phyloP scores from a whole-genome alignment of 495 filamentous ascomycete genomes.

The Podospora pseudoanserina region DNA sequence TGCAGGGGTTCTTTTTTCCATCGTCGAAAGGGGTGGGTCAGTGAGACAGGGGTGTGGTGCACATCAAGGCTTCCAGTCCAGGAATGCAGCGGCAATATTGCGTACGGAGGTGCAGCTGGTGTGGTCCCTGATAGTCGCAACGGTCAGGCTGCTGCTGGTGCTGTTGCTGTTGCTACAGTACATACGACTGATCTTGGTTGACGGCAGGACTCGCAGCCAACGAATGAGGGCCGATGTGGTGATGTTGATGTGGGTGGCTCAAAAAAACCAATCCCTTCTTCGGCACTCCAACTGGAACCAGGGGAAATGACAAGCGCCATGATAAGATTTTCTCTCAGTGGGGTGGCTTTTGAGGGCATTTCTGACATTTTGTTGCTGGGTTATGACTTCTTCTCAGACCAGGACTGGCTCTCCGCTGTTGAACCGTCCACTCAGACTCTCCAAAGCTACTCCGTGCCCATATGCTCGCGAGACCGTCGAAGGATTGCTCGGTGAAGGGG shows the following conservation, averaged over 20 bases:
- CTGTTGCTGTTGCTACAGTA: neutral
- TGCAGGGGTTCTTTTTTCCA: constrained; percentile 10
- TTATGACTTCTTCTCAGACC: neutral
- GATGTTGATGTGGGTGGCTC: neutral
- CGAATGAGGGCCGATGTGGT: neutral
- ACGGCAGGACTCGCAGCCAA: neutral
- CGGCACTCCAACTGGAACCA: neutral
- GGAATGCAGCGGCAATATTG: neutral
- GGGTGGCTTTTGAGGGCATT: neutral
- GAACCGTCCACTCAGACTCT: neutral
- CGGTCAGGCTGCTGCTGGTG: neutral
- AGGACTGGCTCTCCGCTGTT: neutral
- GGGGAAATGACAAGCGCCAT: neutral
- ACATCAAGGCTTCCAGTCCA: neutral
- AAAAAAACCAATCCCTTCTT: neutral
- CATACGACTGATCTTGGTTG: neutral
- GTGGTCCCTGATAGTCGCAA: neutral
- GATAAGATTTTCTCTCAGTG: neutral
- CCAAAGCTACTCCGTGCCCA: neutral
- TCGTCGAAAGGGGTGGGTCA: neutral
- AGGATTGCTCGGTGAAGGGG: too few species aligned
- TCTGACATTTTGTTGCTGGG: neutral
- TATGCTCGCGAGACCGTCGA: neutral
- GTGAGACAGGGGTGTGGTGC: constrained; percentile 7
- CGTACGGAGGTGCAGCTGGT: neutral